These are phyloP conservation scores for Emmonsiellopsis sp. DNA, from an alignment of 2,329 filamentous ascomycete species.

Conservation along the genomic window DNA sequence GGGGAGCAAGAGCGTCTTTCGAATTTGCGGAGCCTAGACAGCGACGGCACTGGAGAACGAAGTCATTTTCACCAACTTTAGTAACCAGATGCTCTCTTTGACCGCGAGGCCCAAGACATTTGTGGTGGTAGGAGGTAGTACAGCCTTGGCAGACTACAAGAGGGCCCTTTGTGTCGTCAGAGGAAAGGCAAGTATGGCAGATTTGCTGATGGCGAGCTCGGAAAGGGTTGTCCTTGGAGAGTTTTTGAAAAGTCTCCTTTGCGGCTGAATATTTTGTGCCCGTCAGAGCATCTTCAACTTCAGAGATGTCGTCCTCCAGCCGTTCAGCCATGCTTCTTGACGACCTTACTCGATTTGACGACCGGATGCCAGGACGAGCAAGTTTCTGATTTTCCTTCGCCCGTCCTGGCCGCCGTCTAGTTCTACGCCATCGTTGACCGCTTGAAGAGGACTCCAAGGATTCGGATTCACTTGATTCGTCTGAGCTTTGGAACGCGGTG, in stretches of 20 bases:
- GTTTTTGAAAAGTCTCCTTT: slow-evolving; percentile 61
- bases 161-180: slow-evolving; percentile 51
- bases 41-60: slow-evolving; percentile 80
- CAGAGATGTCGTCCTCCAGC: slow-evolving; percentile 39
- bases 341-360: slow-evolving; percentile 7
- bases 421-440: background rate
- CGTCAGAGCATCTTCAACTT: slow-evolving; percentile 9
- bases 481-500: background rate
- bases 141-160: slow-evolving; percentile 90
- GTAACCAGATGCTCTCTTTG: slow-evolving; percentile 79
- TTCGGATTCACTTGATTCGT: background rate
- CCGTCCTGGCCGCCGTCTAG: background rate
- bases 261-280: slow-evolving; percentile 37
- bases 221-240: slow-evolving; percentile 58
- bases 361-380: slow-evolving; percentile 5
- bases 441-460: background rate
- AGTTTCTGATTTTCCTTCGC: background rate
- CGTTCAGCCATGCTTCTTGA: slow-evolving; percentile 37
- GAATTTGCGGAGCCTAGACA: slow-evolving; percentile 62
- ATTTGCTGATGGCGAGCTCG: slow-evolving; percentile 55
- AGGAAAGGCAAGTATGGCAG: slow-evolving; percentile 63
- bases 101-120: slow-evolving; percentile 65
- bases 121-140: slow-evolving; percentile 70
- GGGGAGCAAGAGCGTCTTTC: slow-evolving; percentile 61
- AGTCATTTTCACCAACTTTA: slow-evolving; percentile 66